Evolutionary conservation across 352 stramenopile species (phyloP).

Genomic region (Detonula confervacea): DNA sequence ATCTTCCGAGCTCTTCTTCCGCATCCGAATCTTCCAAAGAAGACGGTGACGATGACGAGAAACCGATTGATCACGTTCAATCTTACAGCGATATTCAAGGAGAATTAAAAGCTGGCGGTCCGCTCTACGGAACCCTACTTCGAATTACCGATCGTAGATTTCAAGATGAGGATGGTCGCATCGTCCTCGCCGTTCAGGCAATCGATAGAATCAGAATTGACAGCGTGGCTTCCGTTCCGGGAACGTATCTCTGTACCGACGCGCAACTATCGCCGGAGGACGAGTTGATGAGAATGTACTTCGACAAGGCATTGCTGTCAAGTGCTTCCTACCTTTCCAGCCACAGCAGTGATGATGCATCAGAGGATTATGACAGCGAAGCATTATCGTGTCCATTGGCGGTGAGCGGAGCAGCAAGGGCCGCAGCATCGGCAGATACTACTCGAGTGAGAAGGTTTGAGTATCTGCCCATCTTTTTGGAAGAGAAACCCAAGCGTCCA

Average conservation of each 20-base stretch:
- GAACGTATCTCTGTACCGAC: conserved; percentile 27
- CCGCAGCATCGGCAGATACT: conserved; percentile 27
- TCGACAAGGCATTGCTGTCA: conserved; percentile 36
- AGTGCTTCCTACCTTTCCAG: conserved; percentile 26
- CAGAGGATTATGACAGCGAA: not conserved
- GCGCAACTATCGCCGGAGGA: conserved; percentile 45
- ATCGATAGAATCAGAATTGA: conserved; percentile 43
- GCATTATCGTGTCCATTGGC: not conserved
- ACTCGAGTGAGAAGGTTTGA: conserved; percentile 36
- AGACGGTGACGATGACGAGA: conserved; percentile 2
- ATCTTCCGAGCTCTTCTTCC: conserved; percentile 22
- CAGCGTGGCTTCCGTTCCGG: conserved; percentile 6
- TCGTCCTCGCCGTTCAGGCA: conserved; percentile 43
- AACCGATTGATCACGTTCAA: conserved; percentile 19
- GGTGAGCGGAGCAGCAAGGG: conserved; percentile 32
- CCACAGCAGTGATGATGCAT: conserved; percentile 5
- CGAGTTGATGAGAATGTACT: conserved; percentile 44
- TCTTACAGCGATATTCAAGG: conserved; percentile 22
- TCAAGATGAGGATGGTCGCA: conserved; percentile 43
- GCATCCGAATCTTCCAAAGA: not conserved
- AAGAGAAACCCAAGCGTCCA: conserved; percentile 35
- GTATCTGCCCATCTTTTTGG: conserved; percentile 35
- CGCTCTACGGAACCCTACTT: conserved; percentile 37
- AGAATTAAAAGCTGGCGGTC: not conserved
- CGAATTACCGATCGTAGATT: conserved; percentile 43